Percentiles rank a stretch among this genome's conserved stretches.
These are phyloP conservation scores for Sarocladiaceae sp. DNA, from an alignment of 2,329 filamentous ascomycete species.

Conservation along the genomic window DNA sequence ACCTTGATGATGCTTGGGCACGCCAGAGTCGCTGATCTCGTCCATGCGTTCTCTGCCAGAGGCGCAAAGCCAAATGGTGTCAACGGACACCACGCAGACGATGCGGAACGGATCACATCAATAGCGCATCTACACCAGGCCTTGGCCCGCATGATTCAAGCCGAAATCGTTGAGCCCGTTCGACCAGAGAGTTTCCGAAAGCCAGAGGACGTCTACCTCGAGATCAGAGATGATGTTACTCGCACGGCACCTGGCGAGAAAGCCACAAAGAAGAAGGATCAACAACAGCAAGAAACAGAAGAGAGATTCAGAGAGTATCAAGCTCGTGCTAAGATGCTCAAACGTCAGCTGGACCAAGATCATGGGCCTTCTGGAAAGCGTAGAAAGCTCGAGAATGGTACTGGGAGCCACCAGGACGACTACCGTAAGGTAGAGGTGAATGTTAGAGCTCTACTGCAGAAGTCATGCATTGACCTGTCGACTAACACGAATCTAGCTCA, in stretches of 20 bases:
- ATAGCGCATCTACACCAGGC: conserved; percentile 45
- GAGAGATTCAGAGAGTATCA: conserved; percentile 49
- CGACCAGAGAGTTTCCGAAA: conserved; percentile 52
- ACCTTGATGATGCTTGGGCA: conserved; percentile 75
- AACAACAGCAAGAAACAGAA: conserved; percentile 54
- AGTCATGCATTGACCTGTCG: conserved; percentile 15
- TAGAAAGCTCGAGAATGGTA: conserved; percentile 50
- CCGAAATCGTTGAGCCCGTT: conserved; percentile 66
- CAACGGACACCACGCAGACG: conserved; percentile 27
- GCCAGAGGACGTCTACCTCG: conserved; percentile 54
- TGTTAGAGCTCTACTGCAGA: conserved; percentile 14
- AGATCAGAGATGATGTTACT: conserved; percentile 61
- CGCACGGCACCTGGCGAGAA: conserved; percentile 40
- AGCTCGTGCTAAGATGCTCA: conserved; percentile 46
- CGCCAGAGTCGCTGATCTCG: conserved; percentile 65
- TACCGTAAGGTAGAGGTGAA: conserved; percentile 16
- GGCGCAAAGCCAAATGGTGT: conserved; percentile 28
- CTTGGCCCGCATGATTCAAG: conserved; percentile 53
- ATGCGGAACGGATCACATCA: conserved; percentile 36
- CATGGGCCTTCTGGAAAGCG: conserved; percentile 42
- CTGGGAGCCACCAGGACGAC: conserved; percentile 25
- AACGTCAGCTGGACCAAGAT: conserved; percentile 44
- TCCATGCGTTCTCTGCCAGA: conserved; percentile 53
- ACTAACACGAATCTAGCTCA: conserved; percentile 47
- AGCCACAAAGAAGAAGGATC: conserved; percentile 58